Percentiles rank a stretch among this genome's conserved stretches.
phyloP scores from a whole-genome alignment of 2,329 filamentous ascomycete genomes.

The Aspergillus terreus region DNA sequence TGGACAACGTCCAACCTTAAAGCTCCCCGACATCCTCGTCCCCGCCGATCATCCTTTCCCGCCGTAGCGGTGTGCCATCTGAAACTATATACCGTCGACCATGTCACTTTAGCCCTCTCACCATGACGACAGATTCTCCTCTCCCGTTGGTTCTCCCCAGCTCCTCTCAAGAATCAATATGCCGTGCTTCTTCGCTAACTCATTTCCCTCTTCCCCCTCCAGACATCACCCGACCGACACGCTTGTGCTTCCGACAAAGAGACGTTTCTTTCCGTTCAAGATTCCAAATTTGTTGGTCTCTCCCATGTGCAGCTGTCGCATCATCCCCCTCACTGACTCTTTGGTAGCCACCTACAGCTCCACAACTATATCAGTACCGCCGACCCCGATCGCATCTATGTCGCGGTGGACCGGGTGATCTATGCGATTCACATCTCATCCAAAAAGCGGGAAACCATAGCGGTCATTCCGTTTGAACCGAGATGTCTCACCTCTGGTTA shows the following conservation, averaged over 20 bases:
- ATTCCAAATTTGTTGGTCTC: conserved; percentile 61
- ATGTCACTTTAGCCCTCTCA: conserved; percentile 33
- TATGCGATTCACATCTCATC: conserved; percentile 67
- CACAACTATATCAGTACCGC: conserved; percentile 85
- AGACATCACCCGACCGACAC: conserved; percentile 65
- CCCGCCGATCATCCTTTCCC: conserved; percentile 5
- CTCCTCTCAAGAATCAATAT: conserved; percentile 6
- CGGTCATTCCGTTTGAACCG: conserved; percentile 66
- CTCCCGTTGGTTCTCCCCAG: conserved; percentile 30
- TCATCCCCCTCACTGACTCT: conserved; percentile 11
- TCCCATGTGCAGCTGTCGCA: conserved; percentile 13
- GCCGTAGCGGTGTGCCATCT: conserved; percentile 9
- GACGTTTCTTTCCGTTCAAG: conserved; percentile 64
- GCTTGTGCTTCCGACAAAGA: conserved; percentile 58
- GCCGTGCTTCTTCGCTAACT: conserved; percentile 11
- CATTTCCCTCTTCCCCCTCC: conserved; percentile 10
- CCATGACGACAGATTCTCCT: conserved; percentile 41
- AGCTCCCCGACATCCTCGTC: conserved; percentile 4
- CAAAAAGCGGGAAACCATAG: conserved; percentile 69
- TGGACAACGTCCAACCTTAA: not conserved
- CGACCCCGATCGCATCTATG: conserved; percentile 75
- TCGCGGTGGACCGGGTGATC: conserved; percentile 73
- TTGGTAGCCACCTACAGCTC: conserved; percentile 50
- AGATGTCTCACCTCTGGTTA: conserved; percentile 81
- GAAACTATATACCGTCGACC: conserved; percentile 18